Evolutionary conservation across 106 monocot genomes (phyloP), one percentile per base, ranked within the genome.

Genomic region (Phalaenopsis aphrodite): DNA sequence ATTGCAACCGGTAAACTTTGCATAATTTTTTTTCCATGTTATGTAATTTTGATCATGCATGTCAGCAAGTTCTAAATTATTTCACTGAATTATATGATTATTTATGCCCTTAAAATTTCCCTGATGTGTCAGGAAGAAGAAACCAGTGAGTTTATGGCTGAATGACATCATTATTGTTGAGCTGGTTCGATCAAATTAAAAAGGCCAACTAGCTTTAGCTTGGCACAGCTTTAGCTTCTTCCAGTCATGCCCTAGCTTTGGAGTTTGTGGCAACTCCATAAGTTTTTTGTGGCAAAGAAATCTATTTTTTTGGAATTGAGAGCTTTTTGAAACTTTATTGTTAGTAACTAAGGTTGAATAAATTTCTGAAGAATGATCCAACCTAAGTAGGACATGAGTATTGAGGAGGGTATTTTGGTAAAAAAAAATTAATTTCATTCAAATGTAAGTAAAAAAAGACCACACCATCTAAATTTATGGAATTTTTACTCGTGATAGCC

Each of bases 1-100:
- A 88, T 77, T 93, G 67, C 80, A 82, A 83, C 73, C 92, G 57
- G 98, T 99, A 91, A 91, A 89, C 84, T 74, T 74, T 71, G 39
- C 36, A 74, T 4, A 74, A 74, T 43, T 39, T 83, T 46, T 43
- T 49, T 36, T 85, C 36, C 23, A 18, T 48, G 38, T 56, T 15
- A 41, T 79, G 39, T 79, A 56, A 72, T 39, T 81, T 61, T 17
- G 23, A 5, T 81, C 39, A 41, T 55, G 77, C 42, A 45, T 43
- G 24, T 76, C 24, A 49, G 76, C 42, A 48, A 5, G 5, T 48
- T 42, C 10, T 76, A 46, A 8, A 24, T 12, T 30, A 76, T 49
- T 76, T 76, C 48, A 76, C 46, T 76, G 23, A 74, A n/a, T 19
- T 74, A 74, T 74, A 74, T 74, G 43, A n/a, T 36, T 74, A 36